These are phyloP conservation scores for Acanthamoeba culbertsoni DNA, from an alignment of 208 protist genomes.

Conservation along the genomic window DNA sequence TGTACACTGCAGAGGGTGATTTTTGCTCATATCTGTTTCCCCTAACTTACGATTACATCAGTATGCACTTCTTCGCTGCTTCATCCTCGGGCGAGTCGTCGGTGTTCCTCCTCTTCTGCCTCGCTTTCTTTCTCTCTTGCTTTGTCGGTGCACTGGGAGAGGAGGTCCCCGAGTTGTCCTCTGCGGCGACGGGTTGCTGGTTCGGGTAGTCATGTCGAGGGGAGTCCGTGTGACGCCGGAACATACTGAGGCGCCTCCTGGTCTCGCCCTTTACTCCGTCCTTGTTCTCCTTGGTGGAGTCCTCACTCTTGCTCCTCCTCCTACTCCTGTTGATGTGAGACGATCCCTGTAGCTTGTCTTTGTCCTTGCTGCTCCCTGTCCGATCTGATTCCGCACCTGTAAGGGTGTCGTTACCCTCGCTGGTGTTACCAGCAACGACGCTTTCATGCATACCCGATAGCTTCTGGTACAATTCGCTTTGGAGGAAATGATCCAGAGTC, in stretches of 20 bases:
- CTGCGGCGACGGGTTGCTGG: background rate
- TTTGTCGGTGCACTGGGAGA: background rate
- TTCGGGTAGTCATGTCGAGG: background rate
- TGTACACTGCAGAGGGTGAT: background rate
- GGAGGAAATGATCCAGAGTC: conserved; percentile 45
- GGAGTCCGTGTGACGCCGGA: background rate
- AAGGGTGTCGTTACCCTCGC: background rate
- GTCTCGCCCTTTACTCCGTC: too few species aligned
- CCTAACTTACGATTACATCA: background rate
- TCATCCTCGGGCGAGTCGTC: background rate
- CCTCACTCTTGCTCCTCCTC: background rate
- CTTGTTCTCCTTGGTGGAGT: background rate
- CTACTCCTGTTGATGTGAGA: background rate
- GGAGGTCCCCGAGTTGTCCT: background rate
- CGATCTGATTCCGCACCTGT: too few species aligned
- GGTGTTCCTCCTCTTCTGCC: background rate
- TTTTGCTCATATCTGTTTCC: background rate
- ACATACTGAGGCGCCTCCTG: background rate
- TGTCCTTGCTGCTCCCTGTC: too few species aligned
- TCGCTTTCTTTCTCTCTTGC: background rate
- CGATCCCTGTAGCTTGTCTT: too few species aligned
- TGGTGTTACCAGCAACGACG: background rate
- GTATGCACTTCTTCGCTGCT: background rate
- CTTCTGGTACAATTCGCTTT: conserved; percentile 18
- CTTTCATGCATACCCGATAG: background rate